Base-by-base conservation (phyloP, 306 rosid species). In the Styphnolobium japonicum region DNA sequence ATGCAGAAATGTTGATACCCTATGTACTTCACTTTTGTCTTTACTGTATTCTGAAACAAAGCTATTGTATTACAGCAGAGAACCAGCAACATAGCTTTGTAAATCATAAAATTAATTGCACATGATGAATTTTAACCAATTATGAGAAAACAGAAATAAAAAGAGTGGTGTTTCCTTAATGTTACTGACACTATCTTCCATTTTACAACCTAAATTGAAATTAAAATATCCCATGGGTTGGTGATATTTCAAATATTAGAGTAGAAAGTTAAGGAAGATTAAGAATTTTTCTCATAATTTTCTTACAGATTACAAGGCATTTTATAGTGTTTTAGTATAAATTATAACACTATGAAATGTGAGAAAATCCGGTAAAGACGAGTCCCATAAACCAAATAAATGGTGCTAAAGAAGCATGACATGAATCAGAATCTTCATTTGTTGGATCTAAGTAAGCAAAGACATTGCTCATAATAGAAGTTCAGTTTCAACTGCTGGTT, bases 391-490 rank as follows among this genome's bases (percentile, higher is more conserved):
- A 55, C 60, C 27, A 18, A 23, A 25, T 45, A 43, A 2, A 10
- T 34, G 0, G 34, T 5, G 40, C 22, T 21, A 10, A 52, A 80
- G 43, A 80, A 36, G 67, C 29, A 27, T 5, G 14, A 43, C n/a
- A 25, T 25, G 67, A 51, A 39, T 18, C 22, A 51, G 33, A 60
- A 51, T 22, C 46, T 71, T 39, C 49, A 71, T 34, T 37, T n/a
- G 45, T 67, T 65, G 62, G 55, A 84, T n/a, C 67, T 53, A 31
- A 4, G 49, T 45, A 61, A 55, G 68, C 19, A 79, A 76, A 57
- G 27, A 62, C 39, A 66, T 36, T 58, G 60, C 39, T 75, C 61
- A 67, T 36, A n/a, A 22, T 25, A 21, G 33, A 64, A 39, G 21
- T 71, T 61, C 61, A 25, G 51, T 57, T 42, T 73, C 60, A 67